phyloP scores from a whole-genome alignment of 257 asterid species.

The Asclepias syriaca region DNA sequence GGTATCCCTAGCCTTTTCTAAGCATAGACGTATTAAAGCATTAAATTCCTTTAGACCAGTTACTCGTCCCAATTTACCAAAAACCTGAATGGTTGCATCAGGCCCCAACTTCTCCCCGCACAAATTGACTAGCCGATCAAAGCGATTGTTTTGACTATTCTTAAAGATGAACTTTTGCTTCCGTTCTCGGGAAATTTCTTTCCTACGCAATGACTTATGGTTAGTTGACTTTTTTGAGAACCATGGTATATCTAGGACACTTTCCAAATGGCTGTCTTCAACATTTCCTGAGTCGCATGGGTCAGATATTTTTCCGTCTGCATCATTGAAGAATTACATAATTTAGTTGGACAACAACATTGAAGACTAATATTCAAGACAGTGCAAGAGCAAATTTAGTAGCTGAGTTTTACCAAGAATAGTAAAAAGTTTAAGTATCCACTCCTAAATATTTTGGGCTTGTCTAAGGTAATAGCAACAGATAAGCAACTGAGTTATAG shows the following conservation, averaged over 20 bases:
- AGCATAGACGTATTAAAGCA: conserved; percentile 43
- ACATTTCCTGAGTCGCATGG: conserved; percentile 12
- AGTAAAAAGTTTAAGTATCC: background rate
- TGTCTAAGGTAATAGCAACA: background rate
- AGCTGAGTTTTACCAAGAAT: background rate
- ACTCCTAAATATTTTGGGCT: background rate
- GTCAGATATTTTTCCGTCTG: conserved; percentile 45
- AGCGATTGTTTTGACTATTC: conserved; percentile 24
- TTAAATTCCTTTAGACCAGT: conserved; percentile 61
- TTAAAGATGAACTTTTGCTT: conserved; percentile 50
- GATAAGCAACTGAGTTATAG: background rate
- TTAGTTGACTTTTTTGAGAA: conserved; percentile 22
- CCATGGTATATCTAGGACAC: conserved; percentile 38
- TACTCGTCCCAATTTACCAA: conserved; percentile 54
- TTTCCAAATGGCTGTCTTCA: conserved; percentile 6
- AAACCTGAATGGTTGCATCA: conserved; percentile 39
- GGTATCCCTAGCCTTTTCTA: conserved; percentile 53
- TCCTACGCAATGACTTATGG: conserved; percentile 36
- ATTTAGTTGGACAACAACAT: background rate
- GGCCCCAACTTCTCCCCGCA: conserved; percentile 59
- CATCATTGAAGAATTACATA: conserved; percentile 21
- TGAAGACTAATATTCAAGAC: background rate
- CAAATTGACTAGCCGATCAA: conserved; percentile 32
- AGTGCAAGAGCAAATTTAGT: background rate
- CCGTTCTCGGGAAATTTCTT: conserved; percentile 50